These are phyloP conservation scores for Gelatoporia subvermispora DNA, from an alignment of 768 basidiomycete genomes.

Conservation along the genomic window DNA sequence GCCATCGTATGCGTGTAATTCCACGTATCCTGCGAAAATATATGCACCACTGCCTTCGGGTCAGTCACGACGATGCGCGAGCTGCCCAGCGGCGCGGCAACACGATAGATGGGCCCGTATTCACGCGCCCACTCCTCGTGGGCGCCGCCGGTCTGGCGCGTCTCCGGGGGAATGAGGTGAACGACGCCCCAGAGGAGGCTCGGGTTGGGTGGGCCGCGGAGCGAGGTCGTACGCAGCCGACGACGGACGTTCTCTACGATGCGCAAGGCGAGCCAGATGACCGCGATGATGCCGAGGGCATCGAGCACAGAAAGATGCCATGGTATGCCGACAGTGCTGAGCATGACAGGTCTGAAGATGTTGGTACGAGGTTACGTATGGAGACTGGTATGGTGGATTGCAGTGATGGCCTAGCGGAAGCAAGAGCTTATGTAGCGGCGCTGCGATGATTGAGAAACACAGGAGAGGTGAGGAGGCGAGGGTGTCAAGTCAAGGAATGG, in stretches of 20 bases:
- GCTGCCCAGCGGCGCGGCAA: slow-evolving; percentile 27
- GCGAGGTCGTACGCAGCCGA: slow-evolving; percentile 26
- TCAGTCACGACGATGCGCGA: slow-evolving; percentile 18
- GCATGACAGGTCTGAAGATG: no score
- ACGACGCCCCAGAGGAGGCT: slow-evolving; percentile 40
- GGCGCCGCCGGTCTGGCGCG: slow-evolving; percentile 18
- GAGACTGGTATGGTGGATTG: no score
- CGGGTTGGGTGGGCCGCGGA: slow-evolving; percentile 38
- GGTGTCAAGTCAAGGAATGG: no score
- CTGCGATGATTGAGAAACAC: no score
- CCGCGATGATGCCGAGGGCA: background rate
- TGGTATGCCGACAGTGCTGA: no score
- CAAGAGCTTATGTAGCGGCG: no score
- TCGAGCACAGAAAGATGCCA: background rate
- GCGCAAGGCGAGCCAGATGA: slow-evolving; percentile 15
- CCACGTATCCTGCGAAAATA: slow-evolving; percentile 45
- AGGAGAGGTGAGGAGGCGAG: no score
- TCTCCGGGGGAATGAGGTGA: slow-evolving; percentile 23
- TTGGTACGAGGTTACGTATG: no score
- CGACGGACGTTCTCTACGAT: slow-evolving; percentile 8
- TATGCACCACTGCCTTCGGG: slow-evolving; percentile 45
- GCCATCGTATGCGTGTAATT: slow-evolving; percentile 39
- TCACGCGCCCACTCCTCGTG: slow-evolving; percentile 43
- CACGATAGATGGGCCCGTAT: slow-evolving; percentile 42
- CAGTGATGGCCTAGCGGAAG: no score